Evolutionary conservation across 805 yeast species (phyloP).

Genomic region (Saccharomycopsis capsularis): DNA sequence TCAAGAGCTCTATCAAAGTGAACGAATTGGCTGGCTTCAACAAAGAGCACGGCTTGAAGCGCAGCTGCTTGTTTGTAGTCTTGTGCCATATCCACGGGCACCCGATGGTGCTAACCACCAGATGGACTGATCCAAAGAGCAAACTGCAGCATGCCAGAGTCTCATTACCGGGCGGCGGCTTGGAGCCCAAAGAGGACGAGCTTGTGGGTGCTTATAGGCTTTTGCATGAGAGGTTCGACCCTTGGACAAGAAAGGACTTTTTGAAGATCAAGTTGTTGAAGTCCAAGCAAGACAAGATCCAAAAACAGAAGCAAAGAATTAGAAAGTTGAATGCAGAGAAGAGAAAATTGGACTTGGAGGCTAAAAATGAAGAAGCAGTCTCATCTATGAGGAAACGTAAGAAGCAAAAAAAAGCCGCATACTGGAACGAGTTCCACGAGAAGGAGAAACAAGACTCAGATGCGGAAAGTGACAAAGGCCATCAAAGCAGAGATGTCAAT

Average conservation of each 20-base stretch:
- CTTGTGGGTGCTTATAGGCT: not conserved
- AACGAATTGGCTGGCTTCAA: not conserved
- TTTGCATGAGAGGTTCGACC: constrained; percentile 1
- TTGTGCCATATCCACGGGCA: constrained; percentile 3
- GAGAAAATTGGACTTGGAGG: too few relatives aligned
- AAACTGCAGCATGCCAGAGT: not conserved
- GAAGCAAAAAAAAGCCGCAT: not conserved
- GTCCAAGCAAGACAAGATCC: not conserved
- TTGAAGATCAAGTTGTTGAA: not conserved
- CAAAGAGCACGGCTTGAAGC: constrained; percentile 1
- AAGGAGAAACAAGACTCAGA: too few relatives aligned
- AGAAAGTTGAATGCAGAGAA: not conserved
- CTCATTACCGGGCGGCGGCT: not conserved
- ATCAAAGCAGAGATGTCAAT: not conserved
- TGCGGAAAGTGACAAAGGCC: not conserved
- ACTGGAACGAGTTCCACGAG: too few relatives aligned
- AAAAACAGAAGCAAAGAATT: not conserved
- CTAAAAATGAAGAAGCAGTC: too few relatives aligned
- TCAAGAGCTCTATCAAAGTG: not conserved
- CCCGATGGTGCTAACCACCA: not conserved
- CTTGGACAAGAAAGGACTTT: not conserved
- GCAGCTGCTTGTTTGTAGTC: not conserved
- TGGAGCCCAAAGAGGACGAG: constrained; percentile 4
- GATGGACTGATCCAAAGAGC: not conserved
- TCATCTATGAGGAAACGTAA: too few relatives aligned